phyloP scores from a whole-genome alignment of 352 stramenopile species.

The Globisporangium lucens region DNA sequence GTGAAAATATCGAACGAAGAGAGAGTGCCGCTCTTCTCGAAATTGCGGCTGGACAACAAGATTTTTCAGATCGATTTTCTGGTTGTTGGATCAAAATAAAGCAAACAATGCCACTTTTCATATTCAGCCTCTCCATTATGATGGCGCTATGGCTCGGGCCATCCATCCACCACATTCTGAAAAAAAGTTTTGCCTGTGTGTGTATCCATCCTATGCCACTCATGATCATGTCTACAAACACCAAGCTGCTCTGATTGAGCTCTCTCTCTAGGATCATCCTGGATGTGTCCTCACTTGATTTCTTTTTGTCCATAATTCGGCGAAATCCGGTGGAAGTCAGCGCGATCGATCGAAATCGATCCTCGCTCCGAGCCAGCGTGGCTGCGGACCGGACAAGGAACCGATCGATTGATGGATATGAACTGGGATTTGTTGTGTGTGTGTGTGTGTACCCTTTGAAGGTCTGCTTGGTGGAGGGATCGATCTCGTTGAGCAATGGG shows the following conservation, averaged over 20 bases:
- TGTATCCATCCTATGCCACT: background rate
- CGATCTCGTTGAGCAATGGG: background rate
- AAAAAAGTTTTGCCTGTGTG: no score
- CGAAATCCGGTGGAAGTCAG: constrained; percentile 12
- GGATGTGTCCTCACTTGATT: constrained; percentile 9
- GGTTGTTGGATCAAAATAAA: background rate
- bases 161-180: no score
- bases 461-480: background rate
- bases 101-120: background rate
- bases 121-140: background rate
- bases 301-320: background rate
- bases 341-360: no score
- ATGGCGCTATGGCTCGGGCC: no score
- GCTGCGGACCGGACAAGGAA: background rate
- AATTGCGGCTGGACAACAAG: background rate
- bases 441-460: background rate
- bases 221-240: background rate
- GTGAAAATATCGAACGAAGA: background rate
- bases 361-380: background rate
- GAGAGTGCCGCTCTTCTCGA: background rate
- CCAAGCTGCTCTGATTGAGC: background rate
- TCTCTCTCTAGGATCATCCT: background rate
- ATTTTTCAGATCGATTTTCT: background rate
- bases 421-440: background rate
- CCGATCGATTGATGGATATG: background rate